phyloP scores from a whole-genome alignment of 2,329 filamentous ascomycete species.

The Coniochaeta hoffmannii region DNA sequence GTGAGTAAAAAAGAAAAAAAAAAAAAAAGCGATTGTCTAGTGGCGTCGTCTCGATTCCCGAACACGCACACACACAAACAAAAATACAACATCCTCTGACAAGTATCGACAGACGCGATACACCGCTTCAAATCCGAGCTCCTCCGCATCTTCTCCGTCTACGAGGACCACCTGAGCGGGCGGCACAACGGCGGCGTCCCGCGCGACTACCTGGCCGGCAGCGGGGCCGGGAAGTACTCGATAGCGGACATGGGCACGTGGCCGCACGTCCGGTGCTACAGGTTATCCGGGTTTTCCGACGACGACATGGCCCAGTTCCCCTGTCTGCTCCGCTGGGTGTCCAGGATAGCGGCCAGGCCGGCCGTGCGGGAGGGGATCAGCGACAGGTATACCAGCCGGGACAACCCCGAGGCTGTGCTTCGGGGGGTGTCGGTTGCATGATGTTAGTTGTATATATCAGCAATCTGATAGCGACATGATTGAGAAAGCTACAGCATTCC shows the following conservation, averaged over 20 bases:
- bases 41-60: no score
- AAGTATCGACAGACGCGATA: not conserved
- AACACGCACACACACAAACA: no score
- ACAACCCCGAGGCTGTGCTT: not conserved
- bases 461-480: no score
- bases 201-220: not conserved
- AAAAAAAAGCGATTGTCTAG: no score
- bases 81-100: not conserved
- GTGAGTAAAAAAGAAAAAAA: no score
- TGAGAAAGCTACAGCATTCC: no score
- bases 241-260: not conserved
- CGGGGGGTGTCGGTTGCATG: no score
- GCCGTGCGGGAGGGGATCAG: not conserved
- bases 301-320: not conserved
- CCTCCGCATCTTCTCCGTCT: not conserved
- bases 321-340: not conserved
- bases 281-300: not conserved
- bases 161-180: not conserved
- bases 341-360: not conserved
- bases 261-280: not conserved
- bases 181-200: not conserved
- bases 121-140: not conserved
- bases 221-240: not conserved
- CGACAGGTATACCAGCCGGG: not conserved
- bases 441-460: no score